Base-by-base conservation (phyloP, 2,329 filamentous ascomycete species). In the Bisporella sp. region DNA sequence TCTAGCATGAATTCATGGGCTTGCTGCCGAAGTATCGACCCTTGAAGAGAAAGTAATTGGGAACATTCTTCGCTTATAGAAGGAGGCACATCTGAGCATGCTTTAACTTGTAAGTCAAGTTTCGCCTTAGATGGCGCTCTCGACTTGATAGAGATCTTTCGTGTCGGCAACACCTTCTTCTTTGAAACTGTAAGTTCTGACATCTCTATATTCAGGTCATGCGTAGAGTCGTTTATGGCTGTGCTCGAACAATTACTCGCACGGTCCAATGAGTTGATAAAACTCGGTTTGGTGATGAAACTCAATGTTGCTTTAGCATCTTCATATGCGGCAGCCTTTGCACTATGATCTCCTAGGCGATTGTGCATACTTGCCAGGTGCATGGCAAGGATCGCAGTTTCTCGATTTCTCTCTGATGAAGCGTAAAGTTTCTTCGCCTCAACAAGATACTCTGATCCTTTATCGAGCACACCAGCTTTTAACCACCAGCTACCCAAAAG, bases 401-500 rank as follows among this genome's bases (percentile, higher is more conserved):
- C 73, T 44, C 70, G 67, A 51, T 74, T 69, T 4, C 73, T 68
- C 1, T 64, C 61, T 48, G 71, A 66, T 32, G 72, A 68, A 0
- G 75, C 71, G 40, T 84, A 73, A 29, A 76, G 67, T 9, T 74
- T 66, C 31, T 78, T 73, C 5, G 79, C 78, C 35, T 77, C 73
- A 5, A 74, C 69, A 3, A 80, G 71, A n/a, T 78, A 68, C 29
- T 77, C 71, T 1, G 76, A 67, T 1, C 85, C 79, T 53, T 81
- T 79, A 1, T 78, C 71, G 2, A 82, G 66, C 47, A 81, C 73
- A 28, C 79, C 78, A n/a, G 79, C 78, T 52, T 73, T 77, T 45
- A 78, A 67, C 53, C 73, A 77, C n/a, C 81, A 68, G 2, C 71
- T 75, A 1, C 77, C 78, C 11, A 76, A 69, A 73, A 78, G 78